Percentiles rank a stretch among this genome's conserved stretches.
Conservation (phyloP, 495 filamentous ascomycete species). For the Xeromyces bisporus region DNA sequence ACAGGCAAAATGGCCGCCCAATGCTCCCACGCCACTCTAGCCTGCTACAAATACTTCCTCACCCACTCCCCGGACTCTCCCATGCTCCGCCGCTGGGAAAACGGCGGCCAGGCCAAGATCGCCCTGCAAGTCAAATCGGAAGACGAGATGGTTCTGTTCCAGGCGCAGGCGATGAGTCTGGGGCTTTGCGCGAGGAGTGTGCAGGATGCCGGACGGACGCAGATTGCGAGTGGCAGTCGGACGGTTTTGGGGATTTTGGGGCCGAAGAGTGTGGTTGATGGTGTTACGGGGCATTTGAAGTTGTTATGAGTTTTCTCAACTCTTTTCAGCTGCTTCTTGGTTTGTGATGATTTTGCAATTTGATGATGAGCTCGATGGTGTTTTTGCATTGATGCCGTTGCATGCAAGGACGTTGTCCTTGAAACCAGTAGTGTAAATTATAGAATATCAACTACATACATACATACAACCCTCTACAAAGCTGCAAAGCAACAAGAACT, state of each 20-base stretch:
- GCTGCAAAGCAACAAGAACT: no score
- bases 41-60: conserved; percentile 77
- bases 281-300: conserved; percentile 79
- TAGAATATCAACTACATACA: no score
- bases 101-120: conserved; percentile 73
- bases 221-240: conserved; percentile 82
- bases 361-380: no score
- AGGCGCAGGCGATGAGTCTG: conserved; percentile 62
- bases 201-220: conserved; percentile 87
- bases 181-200: conserved; percentile 80
- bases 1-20: conserved; percentile 95
- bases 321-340: no score
- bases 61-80: conserved; percentile 37
- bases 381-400: no score
- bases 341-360: no score
- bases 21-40: conserved; percentile 86
- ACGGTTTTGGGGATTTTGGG: conserved; percentile 86
- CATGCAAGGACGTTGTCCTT: no score
- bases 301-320: no score
- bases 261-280: conserved; percentile 71
- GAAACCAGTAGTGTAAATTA: no score
- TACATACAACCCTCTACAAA: no score
- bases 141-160: conserved; percentile 61
- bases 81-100: conserved; percentile 75
- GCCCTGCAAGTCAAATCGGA: conserved; percentile 70